phyloP scores from a whole-genome alignment of 441 rosid genomes.

The Erysimum pusillum region DNA sequence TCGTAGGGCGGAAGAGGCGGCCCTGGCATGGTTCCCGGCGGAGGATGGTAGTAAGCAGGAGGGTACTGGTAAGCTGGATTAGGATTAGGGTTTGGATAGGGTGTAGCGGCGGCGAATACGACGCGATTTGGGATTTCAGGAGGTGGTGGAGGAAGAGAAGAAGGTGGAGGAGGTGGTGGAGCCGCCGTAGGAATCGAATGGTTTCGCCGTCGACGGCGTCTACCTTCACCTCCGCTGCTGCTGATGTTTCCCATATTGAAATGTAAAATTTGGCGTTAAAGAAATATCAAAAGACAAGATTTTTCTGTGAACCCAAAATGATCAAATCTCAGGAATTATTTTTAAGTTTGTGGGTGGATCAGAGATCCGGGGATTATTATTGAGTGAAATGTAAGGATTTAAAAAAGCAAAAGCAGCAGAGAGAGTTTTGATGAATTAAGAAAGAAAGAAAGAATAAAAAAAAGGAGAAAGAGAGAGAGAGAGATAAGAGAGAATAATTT shows the following conservation, averaged over 20 bases:
- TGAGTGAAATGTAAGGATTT: conserved; percentile 41
- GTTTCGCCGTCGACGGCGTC: conserved; percentile 71
- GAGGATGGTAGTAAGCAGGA: conserved; percentile 69
- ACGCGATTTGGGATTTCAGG: conserved; percentile 76
- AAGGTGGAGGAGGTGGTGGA: conserved; percentile 55
- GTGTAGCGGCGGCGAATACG: conserved; percentile 89
- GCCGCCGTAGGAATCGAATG: conserved; percentile 56
- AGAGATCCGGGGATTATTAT: conserved; percentile 26
- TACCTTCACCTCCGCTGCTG: conserved; percentile 57
- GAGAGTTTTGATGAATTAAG: conserved; percentile 21
- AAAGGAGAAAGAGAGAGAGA: conserved; percentile 1
- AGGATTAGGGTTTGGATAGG: conserved; percentile 70
- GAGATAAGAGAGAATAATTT: conserved; percentile 48
- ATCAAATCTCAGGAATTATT: neutral
- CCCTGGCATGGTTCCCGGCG: conserved; percentile 57
- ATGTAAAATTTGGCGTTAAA: neutral
- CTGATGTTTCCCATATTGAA: conserved; percentile 76
- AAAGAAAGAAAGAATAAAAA: conserved; percentile 11
- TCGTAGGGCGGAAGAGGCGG: conserved; percentile 73
- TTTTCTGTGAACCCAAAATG: conserved; percentile 25
- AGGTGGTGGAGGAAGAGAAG: conserved; percentile 60
- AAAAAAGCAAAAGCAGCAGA: conserved; percentile 15
- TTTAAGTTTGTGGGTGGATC: conserved; percentile 12
- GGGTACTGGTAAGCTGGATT: conserved; percentile 74
- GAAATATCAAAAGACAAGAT: conserved; percentile 5